Base-by-base conservation (phyloP, 495 filamentous ascomycete genomes). In the Xylaria scruposa region DNA sequence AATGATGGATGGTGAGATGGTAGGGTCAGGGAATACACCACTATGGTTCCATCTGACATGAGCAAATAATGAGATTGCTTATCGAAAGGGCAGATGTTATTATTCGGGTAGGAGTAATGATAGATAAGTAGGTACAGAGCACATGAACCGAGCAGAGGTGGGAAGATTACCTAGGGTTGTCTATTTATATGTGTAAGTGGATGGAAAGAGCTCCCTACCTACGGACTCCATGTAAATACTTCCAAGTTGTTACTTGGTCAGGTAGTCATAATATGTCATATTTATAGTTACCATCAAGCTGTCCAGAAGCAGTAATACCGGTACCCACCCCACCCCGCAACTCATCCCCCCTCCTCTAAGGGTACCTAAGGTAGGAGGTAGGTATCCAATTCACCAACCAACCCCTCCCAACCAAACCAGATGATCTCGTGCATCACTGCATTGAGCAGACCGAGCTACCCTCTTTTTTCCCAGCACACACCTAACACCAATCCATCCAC, bases 1-100 rank as follows among this genome's bases (percentile, higher is more conserved):
- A 2, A 72, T 80, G 72, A 78, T 80, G 77, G 62, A 77, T 33
- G 77, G 77, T 15, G 70, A 78, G 29, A 67, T 60, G 61, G 12
- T 67, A n/a, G 31, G 17, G 24, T 40, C 24, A 60, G 47, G n/a
- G 38, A 58, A 58, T 46, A 40, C 68, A 26, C 46, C 56, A 33
- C 21, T 70, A 19, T 53, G 58, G 68, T 70, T 70, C 53, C 58
- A 70, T 70, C 31, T 54, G 24, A 31, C 26, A 63, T 70, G 21
- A 70, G 12, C 29, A 68, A 29, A 9, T n/a, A n/a, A 6, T 13
- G 26, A 42, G 24, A 4, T 56, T 31, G 7, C 24, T 56, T 33
- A 21, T 51, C 47, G 47, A 24, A n/a, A 51, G 21, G 21, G 21
- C 49, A 9, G 7, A 26, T 24, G 21, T 9, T 24, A 53, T 10